Evolutionary conservation across 2,329 filamentous ascomycete species (phyloP), one percentile per base, ranked within the genome.

Genomic region (Aspergillus novofumigatus): DNA sequence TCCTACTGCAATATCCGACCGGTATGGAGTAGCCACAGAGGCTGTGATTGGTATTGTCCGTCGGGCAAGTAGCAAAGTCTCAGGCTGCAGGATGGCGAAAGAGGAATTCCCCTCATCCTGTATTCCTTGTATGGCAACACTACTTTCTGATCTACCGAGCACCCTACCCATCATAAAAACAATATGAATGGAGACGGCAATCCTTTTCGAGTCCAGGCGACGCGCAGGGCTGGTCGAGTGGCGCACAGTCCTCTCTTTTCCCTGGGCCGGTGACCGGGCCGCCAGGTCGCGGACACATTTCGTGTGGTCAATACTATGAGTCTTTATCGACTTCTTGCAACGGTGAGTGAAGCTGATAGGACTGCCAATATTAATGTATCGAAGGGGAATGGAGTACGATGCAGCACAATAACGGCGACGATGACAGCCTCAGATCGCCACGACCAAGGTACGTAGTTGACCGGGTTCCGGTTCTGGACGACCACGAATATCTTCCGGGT

Each of bases 191-290:
- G 32, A 38, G 5, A 17, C 14, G 32, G 29, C 32, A 52, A 26
- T 49, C 41, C 26, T 28, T 52, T 20, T 52, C 17, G 28, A 54
- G 42, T 29, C n/a, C 47, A 53, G 53, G 5, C 14, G 11, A 58
- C 58, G 59, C 55, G 59, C 55, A 55, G 52, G 44, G 58, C 51
- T 53, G 49, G 50, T 50, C 32, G 41, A 41, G 44, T 42, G 47
- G 60, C 60, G 60, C 62, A 61, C 62, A 62, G 62, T 63, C 62
- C 62, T 54, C 62, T 47, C 53, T 58, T 28, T 50, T 48, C 21
- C 49, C 44, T 42, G 29, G 53, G 38, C 38, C 14, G 32, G 32
- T 35, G 11, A 25, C 23, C 28, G 28, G 35, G 49, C 50, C 45
- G 54, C 38, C 48, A 45, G 48, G 57, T 59, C 57, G 55, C 53